Conservation (phyloP, 495 filamentous ascomycete genomes). For the Podospora sp. region DNA sequence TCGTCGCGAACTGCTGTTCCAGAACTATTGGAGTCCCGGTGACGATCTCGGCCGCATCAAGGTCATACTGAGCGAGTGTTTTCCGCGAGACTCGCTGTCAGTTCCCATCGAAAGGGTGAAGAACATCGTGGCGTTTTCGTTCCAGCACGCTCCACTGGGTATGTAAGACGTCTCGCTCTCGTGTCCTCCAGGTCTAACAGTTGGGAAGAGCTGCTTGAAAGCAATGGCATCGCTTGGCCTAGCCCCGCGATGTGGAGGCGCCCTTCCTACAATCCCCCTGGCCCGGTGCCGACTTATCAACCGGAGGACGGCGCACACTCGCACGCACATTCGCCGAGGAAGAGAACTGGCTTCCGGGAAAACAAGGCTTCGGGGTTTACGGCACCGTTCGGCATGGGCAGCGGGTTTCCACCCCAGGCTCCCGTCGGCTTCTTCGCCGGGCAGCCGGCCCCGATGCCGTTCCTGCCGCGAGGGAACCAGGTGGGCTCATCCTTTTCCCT, state of each 20-base stretch:
- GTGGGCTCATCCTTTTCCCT: constrained; percentile 27
- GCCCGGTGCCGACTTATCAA: constrained; percentile 45
- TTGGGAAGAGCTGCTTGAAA: constrained; percentile 68
- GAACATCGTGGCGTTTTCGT: constrained; percentile 77
- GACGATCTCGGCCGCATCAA: constrained; percentile 75
- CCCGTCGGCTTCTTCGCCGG: constrained; percentile 25
- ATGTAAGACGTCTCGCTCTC: constrained; percentile 26
- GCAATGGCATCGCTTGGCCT: constrained; percentile 79
- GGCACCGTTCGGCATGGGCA: constrained; percentile 4
- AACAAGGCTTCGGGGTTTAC: constrained; percentile 24
- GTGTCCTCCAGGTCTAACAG: constrained; percentile 10
- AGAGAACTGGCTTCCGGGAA: constrained; percentile 15
- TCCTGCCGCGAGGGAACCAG: constrained; percentile 28
- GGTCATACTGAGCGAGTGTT: constrained; percentile 77
- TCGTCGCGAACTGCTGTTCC: constrained; percentile 68
- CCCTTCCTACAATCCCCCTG: constrained; percentile 37
- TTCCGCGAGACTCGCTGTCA: constrained; percentile 52
- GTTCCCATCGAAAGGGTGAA: constrained; percentile 69
- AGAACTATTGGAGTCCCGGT: constrained; percentile 71
- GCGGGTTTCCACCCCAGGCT: constrained; percentile 24
- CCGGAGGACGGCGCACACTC: constrained; percentile 44
- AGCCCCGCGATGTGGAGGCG: constrained; percentile 73
- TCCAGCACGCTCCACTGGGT: constrained; percentile 85
- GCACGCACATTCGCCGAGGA: constrained; percentile 49
- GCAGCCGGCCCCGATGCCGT: constrained; percentile 19